Conservation (phyloP, 495 filamentous ascomycete genomes). For the Trichoderma reesei region DNA sequence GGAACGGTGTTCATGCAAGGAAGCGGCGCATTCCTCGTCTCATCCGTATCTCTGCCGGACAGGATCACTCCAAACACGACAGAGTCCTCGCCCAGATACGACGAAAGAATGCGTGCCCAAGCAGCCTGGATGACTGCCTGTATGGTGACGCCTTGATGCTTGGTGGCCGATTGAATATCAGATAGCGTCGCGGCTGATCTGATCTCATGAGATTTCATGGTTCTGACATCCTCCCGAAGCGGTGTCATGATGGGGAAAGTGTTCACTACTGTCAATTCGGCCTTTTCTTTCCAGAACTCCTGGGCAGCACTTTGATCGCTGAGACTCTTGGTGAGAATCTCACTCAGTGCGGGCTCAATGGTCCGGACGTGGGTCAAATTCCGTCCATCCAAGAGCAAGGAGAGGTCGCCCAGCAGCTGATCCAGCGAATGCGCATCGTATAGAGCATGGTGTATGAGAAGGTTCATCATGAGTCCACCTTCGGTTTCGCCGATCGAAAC, state of each 20-base stretch:
- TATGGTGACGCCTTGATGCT: slow-evolving; percentile 48
- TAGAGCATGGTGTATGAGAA: slow-evolving; percentile 57
- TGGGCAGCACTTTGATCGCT: slow-evolving; percentile 26
- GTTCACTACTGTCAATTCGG: slow-evolving; percentile 42
- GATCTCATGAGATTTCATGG: not conserved
- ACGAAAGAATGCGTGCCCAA: slow-evolving; percentile 60
- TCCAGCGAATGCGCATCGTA: slow-evolving; percentile 68
- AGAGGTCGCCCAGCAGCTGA: slow-evolving; percentile 47
- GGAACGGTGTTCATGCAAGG: slow-evolving; percentile 70
- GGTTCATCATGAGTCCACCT: slow-evolving; percentile 30
- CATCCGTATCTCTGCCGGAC: slow-evolving; percentile 53
- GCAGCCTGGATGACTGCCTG: slow-evolving; percentile 64
- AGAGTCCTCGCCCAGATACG: slow-evolving; percentile 58
- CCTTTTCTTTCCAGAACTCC: slow-evolving; percentile 52
- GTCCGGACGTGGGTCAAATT: slow-evolving; percentile 9
- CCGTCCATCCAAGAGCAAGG: slow-evolving; percentile 12
- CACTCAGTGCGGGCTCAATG: slow-evolving; percentile 35
- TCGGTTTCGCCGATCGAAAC: slow-evolving; percentile 17
- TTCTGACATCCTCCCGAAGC: slow-evolving; percentile 29
- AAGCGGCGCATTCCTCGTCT: slow-evolving; percentile 46
- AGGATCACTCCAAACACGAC: slow-evolving; percentile 67
- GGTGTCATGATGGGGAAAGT: slow-evolving; percentile 64
- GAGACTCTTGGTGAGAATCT: slow-evolving; percentile 40
- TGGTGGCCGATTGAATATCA: slow-evolving; percentile 43
- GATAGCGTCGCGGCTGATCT: slow-evolving; percentile 26